phyloP scores from a whole-genome alignment of 768 basidiomycete genomes.

The Pholiota microspora region DNA sequence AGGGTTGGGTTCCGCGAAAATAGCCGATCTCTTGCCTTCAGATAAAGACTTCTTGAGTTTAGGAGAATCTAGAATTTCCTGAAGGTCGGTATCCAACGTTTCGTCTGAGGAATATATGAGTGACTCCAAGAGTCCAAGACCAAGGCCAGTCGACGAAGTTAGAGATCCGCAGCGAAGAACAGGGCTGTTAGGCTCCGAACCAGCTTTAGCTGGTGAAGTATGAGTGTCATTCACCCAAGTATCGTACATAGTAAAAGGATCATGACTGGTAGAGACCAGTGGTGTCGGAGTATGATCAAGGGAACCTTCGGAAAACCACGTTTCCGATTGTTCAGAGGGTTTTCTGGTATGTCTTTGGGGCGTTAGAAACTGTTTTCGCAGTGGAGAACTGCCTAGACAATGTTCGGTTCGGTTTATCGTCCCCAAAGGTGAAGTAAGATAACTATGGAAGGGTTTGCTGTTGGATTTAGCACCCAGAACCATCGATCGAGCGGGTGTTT shows the following conservation, averaged over 20 bases:
- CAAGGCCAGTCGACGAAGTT: constrained; percentile 39
- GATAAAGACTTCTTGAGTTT: constrained; percentile 24
- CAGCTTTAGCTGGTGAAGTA: constrained; percentile 27
- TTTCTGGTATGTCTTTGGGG: constrained; percentile 26
- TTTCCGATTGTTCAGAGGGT: constrained; percentile 36
- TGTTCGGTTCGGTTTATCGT: constrained; percentile 26
- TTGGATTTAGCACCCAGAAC: constrained; percentile 13
- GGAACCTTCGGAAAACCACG: constrained; percentile 38
- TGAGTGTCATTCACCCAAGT: constrained; percentile 30
- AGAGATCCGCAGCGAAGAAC: constrained; percentile 41
- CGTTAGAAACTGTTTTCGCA: constrained; percentile 24
- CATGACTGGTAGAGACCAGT: constrained; percentile 23
- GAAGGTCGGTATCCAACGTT: constrained; percentile 31
- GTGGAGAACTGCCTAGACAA: constrained; percentile 42
- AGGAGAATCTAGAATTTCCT: constrained; percentile 27
- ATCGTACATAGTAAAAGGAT: constrained; percentile 50
- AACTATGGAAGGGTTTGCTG: constrained; percentile 13
- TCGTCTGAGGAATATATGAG: constrained; percentile 44
- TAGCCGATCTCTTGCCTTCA: constrained; percentile 18
- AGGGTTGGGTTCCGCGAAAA: constrained; percentile 3
- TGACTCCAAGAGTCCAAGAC: constrained; percentile 55
- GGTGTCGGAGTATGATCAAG: constrained; percentile 22
- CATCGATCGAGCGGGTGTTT: constrained; percentile 20
- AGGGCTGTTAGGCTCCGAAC: constrained; percentile 49
- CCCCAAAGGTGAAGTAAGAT: constrained; percentile 34